phyloP scores from a whole-genome alignment of 2,329 filamentous ascomycete genomes.

The Chaetomiaceae sp. region DNA sequence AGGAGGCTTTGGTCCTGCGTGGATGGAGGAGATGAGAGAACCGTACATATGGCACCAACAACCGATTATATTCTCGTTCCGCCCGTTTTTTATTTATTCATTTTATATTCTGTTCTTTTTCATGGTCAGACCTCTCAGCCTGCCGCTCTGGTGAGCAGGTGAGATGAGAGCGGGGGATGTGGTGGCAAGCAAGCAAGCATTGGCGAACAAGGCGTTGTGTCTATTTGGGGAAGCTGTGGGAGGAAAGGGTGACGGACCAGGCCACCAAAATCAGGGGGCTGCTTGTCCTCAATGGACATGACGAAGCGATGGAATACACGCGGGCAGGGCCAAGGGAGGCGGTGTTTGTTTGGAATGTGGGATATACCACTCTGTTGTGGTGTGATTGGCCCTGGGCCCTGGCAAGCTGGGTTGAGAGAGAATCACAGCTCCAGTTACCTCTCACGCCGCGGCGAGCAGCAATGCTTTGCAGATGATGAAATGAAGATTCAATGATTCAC shows the following conservation, averaged over 20 bases:
- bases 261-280: too few species aligned
- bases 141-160: neutral
- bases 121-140: neutral
- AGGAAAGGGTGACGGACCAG: neutral
- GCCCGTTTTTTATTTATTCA: conserved; percentile 1
- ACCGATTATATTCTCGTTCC: conserved; percentile 2
- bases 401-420: neutral
- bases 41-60: conserved; percentile 14
- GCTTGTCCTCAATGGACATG: neutral
- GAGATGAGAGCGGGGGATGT: neutral
- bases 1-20: neutral
- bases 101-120: conserved; percentile 9
- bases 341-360: neutral
- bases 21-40: conserved; percentile 1
- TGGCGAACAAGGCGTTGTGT: conserved; percentile 12
- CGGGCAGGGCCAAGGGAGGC: neutral
- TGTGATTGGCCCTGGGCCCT: neutral
- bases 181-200: neutral
- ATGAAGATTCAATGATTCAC: too few species aligned
- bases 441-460: neutral
- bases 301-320: neutral
- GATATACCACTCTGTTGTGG: neutral
- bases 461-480: conserved; percentile 4
- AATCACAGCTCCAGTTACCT: too few species aligned
- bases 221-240: neutral